Base-by-base conservation (phyloP, 139 green algal species). In the Chlamydomonas sp. region DNA sequence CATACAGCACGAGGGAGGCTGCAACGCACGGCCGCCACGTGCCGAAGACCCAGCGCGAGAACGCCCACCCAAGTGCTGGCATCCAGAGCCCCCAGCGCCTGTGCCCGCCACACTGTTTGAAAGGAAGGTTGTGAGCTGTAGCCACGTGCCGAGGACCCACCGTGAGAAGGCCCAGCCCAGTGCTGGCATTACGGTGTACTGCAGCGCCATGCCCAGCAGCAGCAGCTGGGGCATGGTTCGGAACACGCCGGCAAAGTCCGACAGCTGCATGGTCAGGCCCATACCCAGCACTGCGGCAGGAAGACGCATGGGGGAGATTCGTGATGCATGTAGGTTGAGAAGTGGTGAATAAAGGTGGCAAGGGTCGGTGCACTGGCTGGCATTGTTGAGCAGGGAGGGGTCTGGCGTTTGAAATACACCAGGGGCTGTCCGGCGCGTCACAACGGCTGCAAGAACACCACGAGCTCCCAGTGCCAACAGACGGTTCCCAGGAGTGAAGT, bases 261-360 rank as follows among this genome's bases (percentile, higher is more conserved):
- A 66, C 20, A 92, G 76, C 31, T 83, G 76, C 69, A 98, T 90
- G 2, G 91, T 96, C 49, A 96, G 91, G 4, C 95, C 95, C 95
- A 97, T 97, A 62, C 90, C 91, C 59, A 97, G 92, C 95, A 97
- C n/a, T n/a, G n/a, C n/a, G n/a, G n/a, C n/a, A n/a, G n/a, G n/a
- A n/a, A n/a, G n/a, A n/a, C n/a, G 97, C 4, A 92, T 95, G 6
- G 91, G 4, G 0, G 90, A 92, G n/a, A 97, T 88, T 3, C 86
- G 93, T 93, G 63, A 92, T 85, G 57, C 68, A 84, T 57, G 64
- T 61, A 3, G 67, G 84, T 4, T 71, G 61, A 71, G 90, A 63
- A 68, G 72, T 85, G 80, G 62, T 14, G 15, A 79, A 73, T 14
- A 73, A 12, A 64, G 49, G 8, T 79, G 88, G 4, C 91, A 86